These are phyloP conservation scores for Phytophthora sp. DNA, from an alignment of 352 stramenopile species.

Conservation along the genomic window DNA sequence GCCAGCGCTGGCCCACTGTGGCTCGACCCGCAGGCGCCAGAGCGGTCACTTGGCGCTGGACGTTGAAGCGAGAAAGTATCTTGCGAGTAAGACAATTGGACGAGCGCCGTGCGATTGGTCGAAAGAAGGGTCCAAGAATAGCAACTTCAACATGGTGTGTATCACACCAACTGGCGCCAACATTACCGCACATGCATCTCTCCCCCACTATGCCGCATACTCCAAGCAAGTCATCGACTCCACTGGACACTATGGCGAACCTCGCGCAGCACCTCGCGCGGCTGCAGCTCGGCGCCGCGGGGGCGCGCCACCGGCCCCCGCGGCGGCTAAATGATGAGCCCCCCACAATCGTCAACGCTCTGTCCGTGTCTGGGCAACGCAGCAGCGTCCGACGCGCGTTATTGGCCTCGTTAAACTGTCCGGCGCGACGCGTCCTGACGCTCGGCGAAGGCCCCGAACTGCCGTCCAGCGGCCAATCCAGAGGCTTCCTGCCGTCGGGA, in stretches of 20 bases:
- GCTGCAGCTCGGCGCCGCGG: slow-evolving; percentile 42
- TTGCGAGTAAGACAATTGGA: slow-evolving; percentile 13
- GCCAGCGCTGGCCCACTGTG: neutral
- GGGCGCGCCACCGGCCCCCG: slow-evolving; percentile 24
- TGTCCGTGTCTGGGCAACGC: slow-evolving; percentile 20
- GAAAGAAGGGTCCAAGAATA: slow-evolving; percentile 14
- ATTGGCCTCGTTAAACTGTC: slow-evolving; percentile 44
- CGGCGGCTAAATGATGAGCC: slow-evolving; percentile 10
- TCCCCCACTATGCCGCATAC: neutral
- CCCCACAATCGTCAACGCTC: slow-evolving; percentile 12
- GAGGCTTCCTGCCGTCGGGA: slow-evolving; percentile 10
- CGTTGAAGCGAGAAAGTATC: slow-evolving; percentile 23
- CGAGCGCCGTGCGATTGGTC: slow-evolving; percentile 1
- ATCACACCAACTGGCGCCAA: neutral
- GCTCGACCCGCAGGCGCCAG: neutral
- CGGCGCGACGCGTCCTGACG: slow-evolving; percentile 21
- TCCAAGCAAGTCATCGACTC: slow-evolving; percentile 7
- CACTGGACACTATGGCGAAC: slow-evolving; percentile 31
- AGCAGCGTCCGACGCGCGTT: slow-evolving; percentile 28
- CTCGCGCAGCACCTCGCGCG: slow-evolving; percentile 38
- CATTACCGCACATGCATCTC: slow-evolving; percentile 3
- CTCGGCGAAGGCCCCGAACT: slow-evolving; percentile 12
- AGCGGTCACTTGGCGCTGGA: slow-evolving; percentile 2
- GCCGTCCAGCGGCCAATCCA: slow-evolving; percentile 15
- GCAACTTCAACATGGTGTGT: slow-evolving; percentile 32